phyloP scores from a whole-genome alignment of 2,329 filamentous ascomycete species.

The Zalaria sp. region DNA sequence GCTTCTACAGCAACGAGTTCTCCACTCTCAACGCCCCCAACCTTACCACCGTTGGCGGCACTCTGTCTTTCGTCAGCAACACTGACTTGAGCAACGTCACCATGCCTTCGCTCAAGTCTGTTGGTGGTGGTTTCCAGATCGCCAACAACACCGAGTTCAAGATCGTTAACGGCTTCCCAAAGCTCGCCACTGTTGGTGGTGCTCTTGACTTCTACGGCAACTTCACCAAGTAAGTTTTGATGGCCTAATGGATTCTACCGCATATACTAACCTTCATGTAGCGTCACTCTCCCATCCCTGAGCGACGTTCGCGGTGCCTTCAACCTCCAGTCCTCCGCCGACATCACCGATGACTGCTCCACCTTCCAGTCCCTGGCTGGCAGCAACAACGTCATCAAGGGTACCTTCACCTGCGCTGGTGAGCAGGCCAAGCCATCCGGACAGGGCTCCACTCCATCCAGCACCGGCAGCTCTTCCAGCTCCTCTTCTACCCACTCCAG shows the following conservation, averaged over 20 bases:
- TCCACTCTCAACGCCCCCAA: constrained; percentile 48
- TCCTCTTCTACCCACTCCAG: constrained; percentile 13
- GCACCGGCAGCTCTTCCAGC: constrained; percentile 15
- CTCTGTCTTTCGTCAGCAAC: constrained; percentile 45
- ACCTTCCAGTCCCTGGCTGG: constrained; percentile 26
- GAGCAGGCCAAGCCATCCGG: constrained; percentile 21
- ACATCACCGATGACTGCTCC: constrained; percentile 25
- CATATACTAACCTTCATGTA: constrained; percentile 27
- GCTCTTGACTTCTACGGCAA: constrained; percentile 75
- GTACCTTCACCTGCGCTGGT: constrained; percentile 28
- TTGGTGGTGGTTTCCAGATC: constrained; percentile 71
- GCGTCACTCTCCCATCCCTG: constrained; percentile 51
- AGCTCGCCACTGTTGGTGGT: constrained; percentile 57
- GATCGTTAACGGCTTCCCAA: constrained; percentile 51
- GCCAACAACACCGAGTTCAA: constrained; percentile 75
- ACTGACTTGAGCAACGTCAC: constrained; percentile 55
- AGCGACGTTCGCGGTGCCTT: constrained; percentile 33
- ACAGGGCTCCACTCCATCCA: constrained; percentile 20
- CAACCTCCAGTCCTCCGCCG: constrained; percentile 32
- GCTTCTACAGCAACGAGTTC: constrained; percentile 71
- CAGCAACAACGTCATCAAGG: constrained; percentile 27
- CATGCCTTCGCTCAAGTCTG: constrained; percentile 50
- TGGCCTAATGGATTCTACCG: neutral
- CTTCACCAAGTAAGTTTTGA: constrained; percentile 58
- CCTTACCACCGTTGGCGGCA: constrained; percentile 50